phyloP scores from a whole-genome alignment of 148 eudicot genomes.

The Arbutus unedo region DNA sequence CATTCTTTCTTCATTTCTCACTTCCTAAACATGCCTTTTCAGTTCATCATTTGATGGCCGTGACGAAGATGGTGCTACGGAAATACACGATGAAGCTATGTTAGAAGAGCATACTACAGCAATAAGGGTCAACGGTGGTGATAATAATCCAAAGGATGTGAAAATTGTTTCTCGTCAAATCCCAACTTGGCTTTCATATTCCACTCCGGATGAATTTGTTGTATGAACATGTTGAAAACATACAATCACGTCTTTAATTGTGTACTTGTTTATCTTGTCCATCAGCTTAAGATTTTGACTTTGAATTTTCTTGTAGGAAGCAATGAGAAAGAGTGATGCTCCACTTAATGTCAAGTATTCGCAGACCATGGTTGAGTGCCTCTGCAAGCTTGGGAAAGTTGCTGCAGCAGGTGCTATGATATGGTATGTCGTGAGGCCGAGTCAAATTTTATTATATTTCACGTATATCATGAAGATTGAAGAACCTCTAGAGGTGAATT shows the following conservation, averaged over 20 bases:
- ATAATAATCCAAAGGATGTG: conserved; percentile 46
- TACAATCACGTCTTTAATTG: conserved; percentile 14
- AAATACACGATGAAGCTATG: conserved; percentile 40
- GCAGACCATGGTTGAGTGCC: conserved; percentile 91
- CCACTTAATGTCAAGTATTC: conserved; percentile 88
- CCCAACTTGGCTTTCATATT: conserved; percentile 82
- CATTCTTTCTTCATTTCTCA: not conserved
- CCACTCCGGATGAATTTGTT: conserved; percentile 96
- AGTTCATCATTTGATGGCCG: conserved; percentile 77
- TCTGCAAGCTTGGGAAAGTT: conserved; percentile 97
- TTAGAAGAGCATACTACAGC: conserved; percentile 38
- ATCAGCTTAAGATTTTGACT: conserved; percentile 17
- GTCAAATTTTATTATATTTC: conserved; percentile 11
- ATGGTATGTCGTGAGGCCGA: conserved; percentile 47
- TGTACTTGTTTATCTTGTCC: conserved; percentile 16
- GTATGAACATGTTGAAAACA: conserved; percentile 42
- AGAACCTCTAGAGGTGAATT: not conserved
- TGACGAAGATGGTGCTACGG: conserved; percentile 61
- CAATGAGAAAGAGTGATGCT: conserved; percentile 83
- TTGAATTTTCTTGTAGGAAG: conserved; percentile 61
- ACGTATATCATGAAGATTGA: not conserved
- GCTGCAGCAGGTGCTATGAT: conserved; percentile 98
- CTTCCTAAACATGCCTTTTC: conserved; percentile 16
- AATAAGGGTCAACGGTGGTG: conserved; percentile 55
- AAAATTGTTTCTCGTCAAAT: conserved; percentile 58